Base-by-base conservation (phyloP, 2,329 filamentous ascomycete genomes). In the Aureobasidium zeae region DNA sequence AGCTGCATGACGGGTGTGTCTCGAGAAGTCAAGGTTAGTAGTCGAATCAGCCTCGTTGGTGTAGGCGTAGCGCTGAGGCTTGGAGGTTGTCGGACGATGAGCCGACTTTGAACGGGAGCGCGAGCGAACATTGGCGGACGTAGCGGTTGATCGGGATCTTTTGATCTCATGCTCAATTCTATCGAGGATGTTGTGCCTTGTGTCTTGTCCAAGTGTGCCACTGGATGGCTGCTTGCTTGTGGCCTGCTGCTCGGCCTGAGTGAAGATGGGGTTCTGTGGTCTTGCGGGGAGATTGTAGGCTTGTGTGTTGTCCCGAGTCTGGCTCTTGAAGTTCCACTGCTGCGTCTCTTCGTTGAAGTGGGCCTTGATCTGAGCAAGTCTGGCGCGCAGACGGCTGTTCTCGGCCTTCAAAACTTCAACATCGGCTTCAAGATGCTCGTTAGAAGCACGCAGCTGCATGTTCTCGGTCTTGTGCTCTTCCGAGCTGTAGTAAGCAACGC, bases 351-450 rank as follows among this genome's bases (percentile, higher is more conserved):
- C 56, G 49, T 86, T 77, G 53, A 96, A 46, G 6, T 47, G 55
- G 13, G 57, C 53, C 25, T 57, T 53, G 36, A 62, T 47, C 16
- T 63, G 56, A 3, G 57, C 55, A 12, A 67, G 53, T 43, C 66
- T 59, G 6, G 55, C 47, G 10, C 62, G 61, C 36, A 69, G 57
- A 20, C 62, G 56, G 33, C 64, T 57, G 26, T 67, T 68, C 38
- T 66, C 62, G 1, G 59, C 33, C 21, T 61, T 57, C 41, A 70
- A 59, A 3, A 57, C 55, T 22, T 64, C 57, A 45, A 98, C 96
- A 61, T 98, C 91, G 3, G 73, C 81, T 30, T 88, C 78, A 4
- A 95, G 71, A 52, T 96, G 87, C 59, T 98, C 91, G 44, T 86
- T 79, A 57, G 96, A 89, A 61, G 96, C 89, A 48, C 94, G 78